Evolutionary conservation across 73 alveolate species (phyloP).

Genomic region (Paramecium tetraurelia): DNA sequence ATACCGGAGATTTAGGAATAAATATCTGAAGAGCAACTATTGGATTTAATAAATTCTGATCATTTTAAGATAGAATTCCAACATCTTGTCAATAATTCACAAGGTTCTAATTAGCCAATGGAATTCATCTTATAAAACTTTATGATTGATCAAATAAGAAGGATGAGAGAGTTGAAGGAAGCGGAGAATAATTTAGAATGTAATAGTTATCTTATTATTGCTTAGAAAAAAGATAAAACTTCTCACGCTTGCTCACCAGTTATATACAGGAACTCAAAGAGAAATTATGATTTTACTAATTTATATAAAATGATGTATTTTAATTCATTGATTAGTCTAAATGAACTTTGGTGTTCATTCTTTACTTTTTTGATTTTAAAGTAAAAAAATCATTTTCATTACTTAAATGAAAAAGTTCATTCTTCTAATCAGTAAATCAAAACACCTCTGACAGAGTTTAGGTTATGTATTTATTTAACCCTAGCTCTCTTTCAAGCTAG

Average conservation of each 20-base stretch:
- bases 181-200: neutral
- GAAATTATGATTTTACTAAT: neutral
- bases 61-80: neutral
- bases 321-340: neutral
- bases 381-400: neutral
- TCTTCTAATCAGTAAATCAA: neutral
- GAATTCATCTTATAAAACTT: neutral
- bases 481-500: neutral
- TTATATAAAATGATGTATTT: neutral
- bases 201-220: neutral
- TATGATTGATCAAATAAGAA: neutral
- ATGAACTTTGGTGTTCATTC: neutral
- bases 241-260: neutral
- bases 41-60: neutral
- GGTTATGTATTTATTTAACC: neutral
- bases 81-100: neutral
- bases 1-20: neutral
- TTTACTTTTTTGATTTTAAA: neutral
- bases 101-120: neutral
- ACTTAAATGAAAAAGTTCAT: neutral
- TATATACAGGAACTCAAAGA: neutral
- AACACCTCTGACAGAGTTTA: neutral
- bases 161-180: neutral
- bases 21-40: neutral
- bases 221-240: neutral